Conservation (phyloP, 2,329 filamentous ascomycete genomes). For the Colletotrichum incanum region DNA sequence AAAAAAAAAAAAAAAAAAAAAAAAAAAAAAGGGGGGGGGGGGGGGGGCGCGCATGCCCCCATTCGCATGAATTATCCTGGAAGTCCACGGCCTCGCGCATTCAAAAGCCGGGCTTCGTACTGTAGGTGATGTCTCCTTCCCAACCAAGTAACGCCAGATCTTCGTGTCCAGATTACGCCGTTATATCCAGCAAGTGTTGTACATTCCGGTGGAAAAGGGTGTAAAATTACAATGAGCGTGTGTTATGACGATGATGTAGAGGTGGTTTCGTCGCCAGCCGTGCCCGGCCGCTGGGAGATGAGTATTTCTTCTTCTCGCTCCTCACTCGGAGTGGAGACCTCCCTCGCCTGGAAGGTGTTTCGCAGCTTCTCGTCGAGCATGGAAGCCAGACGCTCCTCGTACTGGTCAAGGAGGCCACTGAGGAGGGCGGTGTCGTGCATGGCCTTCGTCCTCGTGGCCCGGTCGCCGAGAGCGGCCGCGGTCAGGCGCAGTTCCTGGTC, state of each 20-base stretch:
- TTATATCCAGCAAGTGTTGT: conserved; percentile 31
- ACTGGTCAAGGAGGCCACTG: conserved; percentile 79
- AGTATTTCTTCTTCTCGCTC: conserved; percentile 54
- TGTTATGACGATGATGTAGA: conserved; percentile 45
- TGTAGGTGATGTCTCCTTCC: conserved; percentile 10
- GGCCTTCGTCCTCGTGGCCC: conserved; percentile 67
- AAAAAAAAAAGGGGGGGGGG: too few species aligned
- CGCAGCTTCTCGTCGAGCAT: conserved; percentile 81
- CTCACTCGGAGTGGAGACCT: conserved; percentile 51
- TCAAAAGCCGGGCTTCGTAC: conserved; percentile 6
- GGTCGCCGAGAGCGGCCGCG: conserved; percentile 72
- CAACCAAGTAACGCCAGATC: conserved; percentile 28
- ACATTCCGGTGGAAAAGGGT: conserved; percentile 14
- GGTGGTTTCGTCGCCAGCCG: conserved; percentile 21
- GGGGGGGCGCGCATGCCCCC: neutral
- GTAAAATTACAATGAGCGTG: conserved; percentile 43
- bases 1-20: too few species aligned
- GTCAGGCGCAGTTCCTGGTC: conserved; percentile 77
- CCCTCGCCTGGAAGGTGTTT: conserved; percentile 57
- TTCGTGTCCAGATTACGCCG: conserved; percentile 26
- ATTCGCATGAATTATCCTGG: conserved; percentile 6
- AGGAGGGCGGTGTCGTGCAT: conserved; percentile 71
- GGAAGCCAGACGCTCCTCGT: conserved; percentile 79
- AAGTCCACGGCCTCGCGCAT: neutral
- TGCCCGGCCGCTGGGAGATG: conserved; percentile 39